Conservation (phyloP, 495 filamentous ascomycete species). For the Pseudotulostoma volvatum region DNA sequence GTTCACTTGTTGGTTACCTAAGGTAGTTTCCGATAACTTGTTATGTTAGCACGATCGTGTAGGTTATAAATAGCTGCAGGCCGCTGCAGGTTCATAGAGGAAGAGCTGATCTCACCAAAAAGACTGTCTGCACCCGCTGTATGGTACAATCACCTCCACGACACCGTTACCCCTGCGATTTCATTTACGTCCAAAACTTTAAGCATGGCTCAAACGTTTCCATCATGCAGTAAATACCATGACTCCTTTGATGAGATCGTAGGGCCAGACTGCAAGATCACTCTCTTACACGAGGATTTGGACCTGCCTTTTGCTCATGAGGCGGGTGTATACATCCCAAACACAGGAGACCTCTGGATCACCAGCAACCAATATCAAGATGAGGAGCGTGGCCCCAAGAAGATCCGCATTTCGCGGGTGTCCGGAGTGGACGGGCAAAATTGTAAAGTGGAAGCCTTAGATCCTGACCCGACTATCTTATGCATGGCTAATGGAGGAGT, state of each 20-base stretch:
- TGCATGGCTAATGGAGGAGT: conserved; percentile 41
- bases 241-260: background rate
- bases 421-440: conserved; percentile 14
- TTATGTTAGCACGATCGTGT: no score
- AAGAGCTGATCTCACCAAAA: no score
- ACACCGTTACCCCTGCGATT: no score
- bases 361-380: conserved; percentile 31
- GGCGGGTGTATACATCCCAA: conserved; percentile 37
- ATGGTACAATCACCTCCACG: no score
- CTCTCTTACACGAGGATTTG: conserved; percentile 17
- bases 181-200: background rate
- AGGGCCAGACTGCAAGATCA: conserved; percentile 3
- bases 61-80: no score
- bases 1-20: no score
- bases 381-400: conserved; percentile 1
- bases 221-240: background rate
- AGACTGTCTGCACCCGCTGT: no score
- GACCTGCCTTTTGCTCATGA: conserved; percentile 40
- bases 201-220: background rate
- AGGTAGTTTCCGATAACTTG: no score
- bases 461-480: conserved; percentile 15
- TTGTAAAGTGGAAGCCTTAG: conserved; percentile 1
- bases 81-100: no score
- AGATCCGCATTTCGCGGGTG: conserved; percentile 19
- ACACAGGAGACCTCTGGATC: conserved; percentile 37